A percentile compares a stretch with the other conserved stretches of the same genome.
Evolutionary conservation across 805 yeast species (phyloP).

Genomic region (Candida suzukii): DNA sequence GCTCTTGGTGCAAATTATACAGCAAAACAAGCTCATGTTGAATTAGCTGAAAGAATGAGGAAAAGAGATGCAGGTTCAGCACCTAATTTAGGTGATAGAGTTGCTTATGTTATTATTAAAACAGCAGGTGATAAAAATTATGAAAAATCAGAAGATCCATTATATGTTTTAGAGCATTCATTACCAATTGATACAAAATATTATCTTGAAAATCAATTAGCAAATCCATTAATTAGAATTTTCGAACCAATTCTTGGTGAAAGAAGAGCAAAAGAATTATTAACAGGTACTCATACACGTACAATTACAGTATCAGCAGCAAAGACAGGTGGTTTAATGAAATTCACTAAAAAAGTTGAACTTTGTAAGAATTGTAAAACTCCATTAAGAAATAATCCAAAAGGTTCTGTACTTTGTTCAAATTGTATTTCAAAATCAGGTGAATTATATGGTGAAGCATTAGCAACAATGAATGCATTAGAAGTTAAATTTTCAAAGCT

Average conservation of each 20-base stretch:
- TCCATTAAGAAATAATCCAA: conserved; percentile 51
- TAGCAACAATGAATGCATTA: conserved; percentile 70
- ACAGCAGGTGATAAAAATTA: conserved; percentile 82
- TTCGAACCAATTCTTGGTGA: conserved; percentile 95
- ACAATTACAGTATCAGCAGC: conserved; percentile 68
- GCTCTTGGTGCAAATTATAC: conserved; percentile 90
- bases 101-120: conserved; percentile 88
- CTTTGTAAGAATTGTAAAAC: conserved; percentile 84
- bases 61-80: conserved; percentile 98
- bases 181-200: conserved; percentile 92
- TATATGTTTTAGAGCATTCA: conserved; percentile 86
- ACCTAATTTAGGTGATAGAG: conserved; percentile 95
- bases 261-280: conserved; percentile 66
- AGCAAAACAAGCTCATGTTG: conserved; percentile 96
- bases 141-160: conserved; percentile 95
- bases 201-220: conserved; percentile 83
- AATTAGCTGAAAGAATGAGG: conserved; percentile 90
- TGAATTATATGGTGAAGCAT: conserved; percentile 70
- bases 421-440: conserved; percentile 72
- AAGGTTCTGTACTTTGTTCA: conserved; percentile 70
- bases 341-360: conserved; percentile 83
- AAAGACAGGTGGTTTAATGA: conserved; percentile 77
- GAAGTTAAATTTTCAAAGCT: conserved; percentile 79
- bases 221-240: conserved; percentile 89
- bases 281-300: conserved; percentile 80